Evolutionary conservation across 1,139 yeast genomes (phyloP), one percentile per base, ranked within the genome.

Genomic region (Geotrichum candidum): DNA sequence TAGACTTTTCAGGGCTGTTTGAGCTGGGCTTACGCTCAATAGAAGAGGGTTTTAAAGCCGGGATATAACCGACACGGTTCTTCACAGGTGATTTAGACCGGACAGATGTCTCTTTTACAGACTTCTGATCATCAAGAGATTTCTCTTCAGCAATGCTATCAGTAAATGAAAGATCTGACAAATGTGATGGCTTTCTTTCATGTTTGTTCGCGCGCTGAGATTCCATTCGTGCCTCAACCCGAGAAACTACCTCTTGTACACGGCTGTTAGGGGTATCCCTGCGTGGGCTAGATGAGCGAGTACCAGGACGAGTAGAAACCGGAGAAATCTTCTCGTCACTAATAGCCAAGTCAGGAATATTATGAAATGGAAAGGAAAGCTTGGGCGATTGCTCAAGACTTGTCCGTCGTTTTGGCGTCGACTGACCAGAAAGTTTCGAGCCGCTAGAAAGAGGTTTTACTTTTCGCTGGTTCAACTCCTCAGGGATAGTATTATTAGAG

Each of bases 221-320:
- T 23, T 57, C 61, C 53, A 51, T 27, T 11, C 35, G 9, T 13
- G 63, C 57, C 41, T 62, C 64, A 38, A 62, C 59, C 9, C 60
- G 51, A n/a, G 65, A 62, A 27, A 63, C 55, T 4, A 57, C 61
- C 18, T 63, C 65, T 41, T 60, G 60, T 5, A 63, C 65, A 25
- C 64, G 60, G 29, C 57, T 56, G 15, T 22, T 53, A 3, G 54
- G 29, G 11, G 33, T 51, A 18, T 58, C 62, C 29, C 58, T 60
- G 38, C 63, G 56, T n/a, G 65, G 65, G 33, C 62, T 59, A 11
- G 61, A 59, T 3, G 63, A 52, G 10, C 64, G 50, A 4, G 54
- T 53, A 2, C 58, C 58, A 2, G 58, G 58, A 50, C 55, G 31
- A 13, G 59, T 35, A 48, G 59, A 52, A n/a, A 54, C 33, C 22